Evolutionary conservation across 2,329 filamentous ascomycete species (phyloP).

Genomic region (Sporothrix dimorphospora): DNA sequence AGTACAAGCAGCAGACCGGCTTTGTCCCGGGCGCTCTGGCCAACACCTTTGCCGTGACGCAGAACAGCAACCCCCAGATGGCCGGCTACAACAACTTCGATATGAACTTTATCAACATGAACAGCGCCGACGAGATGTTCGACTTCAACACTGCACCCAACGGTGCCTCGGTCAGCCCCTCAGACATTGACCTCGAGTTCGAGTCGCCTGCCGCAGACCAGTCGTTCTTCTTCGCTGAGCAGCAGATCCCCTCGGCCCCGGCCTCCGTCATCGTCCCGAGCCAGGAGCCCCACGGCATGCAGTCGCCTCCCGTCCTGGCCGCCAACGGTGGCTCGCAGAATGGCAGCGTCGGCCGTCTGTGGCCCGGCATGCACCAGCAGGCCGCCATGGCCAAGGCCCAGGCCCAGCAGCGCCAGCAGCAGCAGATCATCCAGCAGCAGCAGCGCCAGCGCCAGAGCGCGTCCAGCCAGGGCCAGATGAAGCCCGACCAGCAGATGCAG

Average conservation of each 20-base stretch:
- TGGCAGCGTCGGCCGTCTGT: conserved; percentile 71
- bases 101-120: conserved; percentile 53
- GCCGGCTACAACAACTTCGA: conserved; percentile 55
- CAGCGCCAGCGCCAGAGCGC: conserved; percentile 44
- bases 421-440: conserved; percentile 62
- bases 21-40: conserved; percentile 83
- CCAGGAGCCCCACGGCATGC: conserved; percentile 57
- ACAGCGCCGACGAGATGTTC: conserved; percentile 67
- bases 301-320: conserved; percentile 47
- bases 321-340: conserved; percentile 48
- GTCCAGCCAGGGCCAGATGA: conserved; percentile 46
- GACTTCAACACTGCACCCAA: conserved; percentile 73
- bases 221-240: conserved; percentile 62
- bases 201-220: conserved; percentile 60
- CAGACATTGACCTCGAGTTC: conserved; percentile 72
- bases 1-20: conserved; percentile 94
- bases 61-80: conserved; percentile 56
- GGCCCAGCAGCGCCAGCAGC: conserved; percentile 68
- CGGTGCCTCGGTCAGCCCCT: conserved; percentile 59
- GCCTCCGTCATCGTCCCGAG: conserved; percentile 62
- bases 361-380: conserved; percentile 92
- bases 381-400: conserved; percentile 77
- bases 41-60: conserved; percentile 77
- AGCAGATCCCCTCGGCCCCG: conserved; percentile 44
- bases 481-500: conserved; percentile 49